Evolutionary conservation across 2,329 filamentous ascomycete species (phyloP).

Genomic region (Cordyceps tenuipes): DNA sequence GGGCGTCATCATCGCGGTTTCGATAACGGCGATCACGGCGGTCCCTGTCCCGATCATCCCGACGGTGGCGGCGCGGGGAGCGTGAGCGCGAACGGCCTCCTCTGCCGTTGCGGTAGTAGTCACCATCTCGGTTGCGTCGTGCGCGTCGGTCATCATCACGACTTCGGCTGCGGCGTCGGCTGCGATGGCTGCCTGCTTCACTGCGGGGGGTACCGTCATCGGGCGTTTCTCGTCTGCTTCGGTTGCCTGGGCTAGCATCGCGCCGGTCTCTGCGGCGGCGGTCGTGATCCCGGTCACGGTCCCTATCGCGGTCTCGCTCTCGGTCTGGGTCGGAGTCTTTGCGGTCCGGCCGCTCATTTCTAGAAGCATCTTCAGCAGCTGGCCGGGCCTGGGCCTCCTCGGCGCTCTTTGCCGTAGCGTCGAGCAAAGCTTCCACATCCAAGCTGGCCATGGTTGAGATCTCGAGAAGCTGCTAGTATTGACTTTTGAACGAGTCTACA

Average conservation of each 20-base stretch:
- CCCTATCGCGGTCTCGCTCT: constrained; percentile 50
- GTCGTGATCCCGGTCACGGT: constrained; percentile 41
- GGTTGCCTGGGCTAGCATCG: constrained; percentile 45
- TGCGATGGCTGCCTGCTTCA: constrained; percentile 72
- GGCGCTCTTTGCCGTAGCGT: constrained; percentile 65
- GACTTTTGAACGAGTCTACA: not conserved
- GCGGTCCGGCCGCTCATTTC: constrained; percentile 33
- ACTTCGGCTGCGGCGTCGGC: constrained; percentile 71
- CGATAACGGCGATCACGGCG: constrained; percentile 44
- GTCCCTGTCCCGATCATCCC: constrained; percentile 44
- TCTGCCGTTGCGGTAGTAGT: constrained; percentile 52
- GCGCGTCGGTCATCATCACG: constrained; percentile 67
- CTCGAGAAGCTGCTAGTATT: constrained; percentile 8
- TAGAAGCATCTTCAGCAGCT: constrained; percentile 45
- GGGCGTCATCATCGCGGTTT: constrained; percentile 41
- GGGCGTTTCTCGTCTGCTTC: constrained; percentile 39
- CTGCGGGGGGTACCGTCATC: constrained; percentile 61
- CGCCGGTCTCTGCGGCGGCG: constrained; percentile 42
- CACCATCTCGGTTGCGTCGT: constrained; percentile 65
- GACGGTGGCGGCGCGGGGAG: constrained; percentile 54
- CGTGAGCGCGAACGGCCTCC: constrained; percentile 58
- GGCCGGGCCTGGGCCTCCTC: constrained; percentile 39
- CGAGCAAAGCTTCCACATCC: constrained; percentile 85
- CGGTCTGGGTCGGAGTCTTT: constrained; percentile 48
- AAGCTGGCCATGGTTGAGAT: constrained; percentile 37